phyloP scores from a whole-genome alignment of 73 alveolate species.

The Symbiodinium pilosum region DNA sequence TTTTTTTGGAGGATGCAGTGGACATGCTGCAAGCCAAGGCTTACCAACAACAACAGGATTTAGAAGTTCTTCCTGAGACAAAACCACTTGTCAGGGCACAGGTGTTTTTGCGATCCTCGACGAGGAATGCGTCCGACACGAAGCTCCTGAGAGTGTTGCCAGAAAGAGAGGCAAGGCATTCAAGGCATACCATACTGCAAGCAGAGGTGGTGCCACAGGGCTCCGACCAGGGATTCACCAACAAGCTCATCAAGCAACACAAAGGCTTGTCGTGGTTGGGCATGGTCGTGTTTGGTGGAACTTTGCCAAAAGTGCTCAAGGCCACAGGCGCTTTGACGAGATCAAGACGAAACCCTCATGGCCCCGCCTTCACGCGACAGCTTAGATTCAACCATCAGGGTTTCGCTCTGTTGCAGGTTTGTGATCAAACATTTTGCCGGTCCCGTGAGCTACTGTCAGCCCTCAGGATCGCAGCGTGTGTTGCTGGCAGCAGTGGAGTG shows the following conservation, averaged over 20 bases:
- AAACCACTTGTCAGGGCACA: not conserved
- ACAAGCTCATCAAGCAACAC: constrained; percentile 96
- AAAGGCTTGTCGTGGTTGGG: not conserved
- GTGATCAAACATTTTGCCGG: constrained; percentile 98
- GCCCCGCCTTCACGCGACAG: not conserved
- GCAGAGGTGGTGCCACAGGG: constrained; percentile 95
- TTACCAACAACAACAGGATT: too few relatives aligned
- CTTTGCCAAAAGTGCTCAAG: not conserved
- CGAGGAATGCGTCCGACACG: constrained; percentile 94
- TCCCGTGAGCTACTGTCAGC: constrained; percentile 96
- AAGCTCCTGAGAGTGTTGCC: not conserved
- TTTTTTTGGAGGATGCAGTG: constrained; percentile 94
- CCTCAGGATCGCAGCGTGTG: not conserved
- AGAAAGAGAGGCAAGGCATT: not conserved
- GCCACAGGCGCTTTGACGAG: constrained; percentile 23
- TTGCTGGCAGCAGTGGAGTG: not conserved
- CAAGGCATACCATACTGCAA: too few relatives aligned
- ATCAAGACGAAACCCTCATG: constrained; percentile 28
- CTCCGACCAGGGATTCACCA: constrained; percentile 96
- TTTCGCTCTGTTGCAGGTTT: constrained; percentile 12
- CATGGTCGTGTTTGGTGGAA: not conserved
- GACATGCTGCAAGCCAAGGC: constrained; percentile 96
- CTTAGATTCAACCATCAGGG: not conserved
- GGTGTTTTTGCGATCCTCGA: constrained; percentile 97
- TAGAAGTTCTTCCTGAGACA: not conserved